Conservation (phyloP, 2,329 filamentous ascomycete genomes). For the Colletotrichum truncatum region DNA sequence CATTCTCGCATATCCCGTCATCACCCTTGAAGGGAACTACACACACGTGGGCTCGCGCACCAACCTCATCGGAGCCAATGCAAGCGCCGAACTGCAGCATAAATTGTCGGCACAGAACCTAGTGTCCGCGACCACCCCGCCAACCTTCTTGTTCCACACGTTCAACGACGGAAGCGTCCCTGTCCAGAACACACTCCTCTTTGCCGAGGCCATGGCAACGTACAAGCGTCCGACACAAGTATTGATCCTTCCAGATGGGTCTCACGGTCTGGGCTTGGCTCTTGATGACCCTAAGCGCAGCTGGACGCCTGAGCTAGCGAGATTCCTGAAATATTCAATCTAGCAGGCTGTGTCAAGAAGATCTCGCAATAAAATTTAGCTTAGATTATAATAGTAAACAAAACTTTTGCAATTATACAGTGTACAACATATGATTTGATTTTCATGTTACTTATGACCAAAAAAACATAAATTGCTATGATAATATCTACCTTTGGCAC, state of each 20-base stretch:
- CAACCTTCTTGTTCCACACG: conserved; percentile 46
- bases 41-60: conserved; percentile 32
- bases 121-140: conserved; percentile 37
- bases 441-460: too few relatives aligned
- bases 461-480: too few relatives aligned
- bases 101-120: conserved; percentile 37
- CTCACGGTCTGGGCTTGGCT: conserved; percentile 38
- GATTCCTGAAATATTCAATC: conserved; percentile 36
- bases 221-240: conserved; percentile 34
- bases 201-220: conserved; percentile 36
- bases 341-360: too few relatives aligned
- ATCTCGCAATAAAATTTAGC: too few relatives aligned
- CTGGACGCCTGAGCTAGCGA: conserved; percentile 39
- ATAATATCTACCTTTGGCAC: too few relatives aligned
- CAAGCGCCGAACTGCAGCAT: conserved; percentile 28
- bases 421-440: too few relatives aligned
- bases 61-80: conserved; percentile 33
- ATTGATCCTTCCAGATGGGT: conserved; percentile 39
- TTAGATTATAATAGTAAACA: too few relatives aligned
- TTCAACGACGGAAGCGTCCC: conserved; percentile 38
- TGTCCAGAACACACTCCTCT: conserved; percentile 38
- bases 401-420: too few relatives aligned
- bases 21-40: conserved; percentile 31
- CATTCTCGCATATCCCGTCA: conserved; percentile 35
- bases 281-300: conserved; percentile 33